Evolutionary conservation across 2,329 filamentous ascomycete genomes (phyloP).

Genomic region (Colletotrichum spaethianum): DNA sequence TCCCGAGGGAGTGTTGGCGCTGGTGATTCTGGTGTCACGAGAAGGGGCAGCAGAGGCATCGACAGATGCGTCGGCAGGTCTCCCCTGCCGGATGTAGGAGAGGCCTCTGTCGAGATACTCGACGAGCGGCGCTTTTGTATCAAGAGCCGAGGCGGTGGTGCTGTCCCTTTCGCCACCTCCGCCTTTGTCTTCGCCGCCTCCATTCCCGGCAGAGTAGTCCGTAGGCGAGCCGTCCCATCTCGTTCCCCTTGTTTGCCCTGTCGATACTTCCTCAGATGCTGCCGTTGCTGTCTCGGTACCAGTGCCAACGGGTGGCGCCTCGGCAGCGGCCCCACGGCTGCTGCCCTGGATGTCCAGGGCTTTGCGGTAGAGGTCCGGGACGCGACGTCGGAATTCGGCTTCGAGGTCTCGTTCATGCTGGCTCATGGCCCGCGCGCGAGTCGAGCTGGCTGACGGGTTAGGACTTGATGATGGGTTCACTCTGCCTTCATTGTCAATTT

Average conservation of each 20-base stretch:
- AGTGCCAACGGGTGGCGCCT: conserved; percentile 16
- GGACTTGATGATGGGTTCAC: conserved; percentile 15
- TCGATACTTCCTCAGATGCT: conserved; percentile 41
- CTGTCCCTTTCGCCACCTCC: conserved; percentile 14
- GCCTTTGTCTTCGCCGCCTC: neutral
- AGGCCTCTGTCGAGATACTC: conserved; percentile 63
- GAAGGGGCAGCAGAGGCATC: neutral
- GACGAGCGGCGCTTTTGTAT: conserved; percentile 63
- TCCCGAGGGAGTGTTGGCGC: conserved; percentile 43
- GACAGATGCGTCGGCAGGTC: conserved; percentile 6
- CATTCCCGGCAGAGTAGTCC: conserved; percentile 3
- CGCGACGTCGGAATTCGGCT: conserved; percentile 61
- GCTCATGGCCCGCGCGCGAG: conserved; percentile 57
- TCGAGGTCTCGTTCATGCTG: conserved; percentile 65
- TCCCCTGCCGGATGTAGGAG: conserved; percentile 57
- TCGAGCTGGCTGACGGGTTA: conserved; percentile 42
- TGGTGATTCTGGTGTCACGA: neutral
- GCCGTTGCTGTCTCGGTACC: conserved; percentile 13
- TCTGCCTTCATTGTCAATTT: conserved; percentile 35
- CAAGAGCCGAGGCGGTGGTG: conserved; percentile 47
- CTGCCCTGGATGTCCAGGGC: conserved; percentile 53
- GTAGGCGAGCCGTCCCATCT: conserved; percentile 15
- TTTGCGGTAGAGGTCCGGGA: conserved; percentile 63
- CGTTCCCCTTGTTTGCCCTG: conserved; percentile 50
- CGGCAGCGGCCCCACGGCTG: conserved; percentile 18